Base-by-base conservation (phyloP, 2,329 filamentous ascomycete genomes). In the Lasiodiplodia theobromae region DNA sequence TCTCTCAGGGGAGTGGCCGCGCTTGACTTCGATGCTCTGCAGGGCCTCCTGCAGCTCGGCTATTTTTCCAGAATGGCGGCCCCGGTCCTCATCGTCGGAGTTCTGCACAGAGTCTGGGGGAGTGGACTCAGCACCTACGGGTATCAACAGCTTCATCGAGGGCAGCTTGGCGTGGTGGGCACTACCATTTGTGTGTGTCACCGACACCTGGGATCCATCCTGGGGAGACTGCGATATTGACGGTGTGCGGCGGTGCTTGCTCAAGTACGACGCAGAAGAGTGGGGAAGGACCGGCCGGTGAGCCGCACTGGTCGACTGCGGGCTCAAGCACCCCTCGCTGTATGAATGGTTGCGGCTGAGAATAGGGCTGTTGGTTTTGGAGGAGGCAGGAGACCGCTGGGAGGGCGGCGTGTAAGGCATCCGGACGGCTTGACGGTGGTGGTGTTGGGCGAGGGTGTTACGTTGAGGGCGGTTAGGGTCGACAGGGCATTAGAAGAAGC, bases 381-480 rank as follows among this genome's bases (percentile, higher is more conserved):
- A 87, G 73, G 85, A 82, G 75, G 84, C 83, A 79, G 87, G 87
- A 74, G 87, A 88, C 80, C 84, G 83, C 81, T 87, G 87, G 74
- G 90, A 88, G 71, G 92, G 92, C 70, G 92, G 92, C 81, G 92
- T 96, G 85, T 96, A 96, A 88, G 92, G 92, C 92, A 96, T 96
- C 84, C 86, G 81, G 78, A 76, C 78, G 77, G 75, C 77, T 81
- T 77, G 60, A 62, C 60, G 25, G 23, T 23, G 37, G 52, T 16
- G 71, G 72, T 70, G 72, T 72, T 70, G 69, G 69, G 66, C 71
- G 76, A 73, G 72, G 75, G 71, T 77, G 73, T 76, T 78, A 75
- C 73, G 75, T 70, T 71, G 68, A 72, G 71, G 71, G 72, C 69
- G 69, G 69, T 79, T 77, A 82, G 72, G 75, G 73, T 74, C 76